Percentiles rank a stretch among this genome's conserved stretches.
phyloP scores from a whole-genome alignment of 768 basidiomycete genomes.

The Austroboletus eburneus region DNA sequence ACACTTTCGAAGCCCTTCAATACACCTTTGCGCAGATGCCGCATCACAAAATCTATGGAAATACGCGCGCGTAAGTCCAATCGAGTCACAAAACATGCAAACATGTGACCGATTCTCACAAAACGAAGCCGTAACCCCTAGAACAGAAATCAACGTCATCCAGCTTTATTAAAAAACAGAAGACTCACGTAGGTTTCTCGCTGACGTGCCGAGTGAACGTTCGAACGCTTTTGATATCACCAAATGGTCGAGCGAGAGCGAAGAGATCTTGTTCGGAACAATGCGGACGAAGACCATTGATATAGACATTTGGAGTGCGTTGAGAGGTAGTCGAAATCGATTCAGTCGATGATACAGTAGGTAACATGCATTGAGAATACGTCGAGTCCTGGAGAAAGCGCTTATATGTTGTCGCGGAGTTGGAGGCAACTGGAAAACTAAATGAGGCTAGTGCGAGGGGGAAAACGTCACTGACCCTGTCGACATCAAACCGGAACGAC shows the following conservation, averaged over 20 bases:
- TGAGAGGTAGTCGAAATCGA: conserved; percentile 11
- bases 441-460: conserved; percentile 21
- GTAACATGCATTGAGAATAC: conserved; percentile 13
- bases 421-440: conserved; percentile 17
- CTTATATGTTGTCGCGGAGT: conserved; percentile 10
- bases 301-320: conserved; percentile 75
- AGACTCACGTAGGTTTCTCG: conserved; percentile 53
- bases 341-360: conserved; percentile 13
- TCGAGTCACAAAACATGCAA: conserved; percentile 1
- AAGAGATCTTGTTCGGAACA: conserved; percentile 78
- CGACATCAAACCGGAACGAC: neutral
- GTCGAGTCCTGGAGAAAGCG: conserved; percentile 7
- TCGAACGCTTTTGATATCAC: conserved; percentile 69
- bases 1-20: conserved; percentile 62
- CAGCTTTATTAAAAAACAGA: neutral
- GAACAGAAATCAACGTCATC: conserved; percentile 11
- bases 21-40: conserved; percentile 71
- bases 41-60: conserved; percentile 58
- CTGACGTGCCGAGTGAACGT: conserved; percentile 83
- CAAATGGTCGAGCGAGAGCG: conserved; percentile 67
- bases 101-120: conserved; percentile 44
- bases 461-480: conserved; percentile 3
- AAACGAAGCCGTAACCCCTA: conserved; percentile 75
- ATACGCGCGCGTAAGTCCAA: neutral
- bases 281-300: conserved; percentile 82